These are phyloP conservation scores for Nannizzia gypsea DNA, from an alignment of 2,329 filamentous ascomycete genomes.

Conservation along the genomic window DNA sequence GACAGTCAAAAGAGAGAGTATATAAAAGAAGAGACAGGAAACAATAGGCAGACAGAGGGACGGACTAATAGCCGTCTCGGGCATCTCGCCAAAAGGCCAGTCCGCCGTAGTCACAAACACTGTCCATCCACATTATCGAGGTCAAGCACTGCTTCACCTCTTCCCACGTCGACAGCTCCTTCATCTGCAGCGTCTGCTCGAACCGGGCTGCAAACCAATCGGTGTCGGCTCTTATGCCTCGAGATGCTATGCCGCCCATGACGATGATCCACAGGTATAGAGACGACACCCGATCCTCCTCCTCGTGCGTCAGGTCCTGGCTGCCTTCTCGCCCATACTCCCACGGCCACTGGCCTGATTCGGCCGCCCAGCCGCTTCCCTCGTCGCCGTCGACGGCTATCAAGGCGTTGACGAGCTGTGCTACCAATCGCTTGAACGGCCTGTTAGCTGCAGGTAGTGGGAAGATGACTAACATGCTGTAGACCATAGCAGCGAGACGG, in stretches of 20 bases:
- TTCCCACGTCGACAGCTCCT: slow-evolving; percentile 18
- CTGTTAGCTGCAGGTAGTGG: slow-evolving; percentile 29
- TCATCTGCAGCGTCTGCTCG: slow-evolving; percentile 13
- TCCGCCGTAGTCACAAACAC: slow-evolving; percentile 25
- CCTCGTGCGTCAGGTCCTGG: neutral
- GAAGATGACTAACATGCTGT: slow-evolving; percentile 30
- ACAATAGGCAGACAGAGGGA: neutral
- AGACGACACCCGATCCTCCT: neutral
- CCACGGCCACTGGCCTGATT: slow-evolving; percentile 1
- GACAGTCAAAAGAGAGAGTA: neutral
- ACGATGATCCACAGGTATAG: slow-evolving; percentile 28
- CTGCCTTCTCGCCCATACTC: neutral
- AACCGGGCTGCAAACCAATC: slow-evolving; percentile 25
- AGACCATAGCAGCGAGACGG: slow-evolving; percentile 27
- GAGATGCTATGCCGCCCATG: slow-evolving; percentile 30
- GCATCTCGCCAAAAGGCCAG: slow-evolving; percentile 22
- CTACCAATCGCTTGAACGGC: slow-evolving; percentile 23
- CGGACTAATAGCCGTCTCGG: neutral
- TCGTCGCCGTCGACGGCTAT: slow-evolving; percentile 13
- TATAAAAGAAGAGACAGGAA: neutral
- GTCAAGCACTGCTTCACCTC: slow-evolving; percentile 19
- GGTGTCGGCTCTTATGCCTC: slow-evolving; percentile 20
- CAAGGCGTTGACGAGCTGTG: slow-evolving; percentile 20
- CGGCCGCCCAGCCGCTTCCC: slow-evolving; percentile 17
- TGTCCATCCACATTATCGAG: slow-evolving; percentile 27